A percentile compares a stretch with the other conserved stretches of the same genome.
These are phyloP conservation scores for Gymnopilus junonius DNA, from an alignment of 768 basidiomycete species.

Conservation along the genomic window DNA sequence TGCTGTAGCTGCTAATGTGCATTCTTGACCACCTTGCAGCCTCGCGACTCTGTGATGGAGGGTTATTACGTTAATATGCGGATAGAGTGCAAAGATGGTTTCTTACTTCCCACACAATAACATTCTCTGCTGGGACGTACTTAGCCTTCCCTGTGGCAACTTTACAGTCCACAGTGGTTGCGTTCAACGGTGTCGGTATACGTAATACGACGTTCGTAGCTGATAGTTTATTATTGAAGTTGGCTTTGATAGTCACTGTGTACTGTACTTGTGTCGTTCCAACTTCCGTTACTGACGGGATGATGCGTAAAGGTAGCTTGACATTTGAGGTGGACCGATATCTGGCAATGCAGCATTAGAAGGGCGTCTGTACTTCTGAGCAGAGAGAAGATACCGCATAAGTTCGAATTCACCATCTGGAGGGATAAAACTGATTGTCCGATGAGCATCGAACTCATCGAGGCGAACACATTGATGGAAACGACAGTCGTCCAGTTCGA, in stretches of 20 bases:
- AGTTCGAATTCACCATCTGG: conserved; percentile 99
- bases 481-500: conserved; percentile 96
- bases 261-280: conserved; percentile 94
- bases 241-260: conserved; percentile 83
- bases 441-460: conserved; percentile 90
- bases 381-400: conserved; percentile 70
- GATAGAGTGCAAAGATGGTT: background rate
- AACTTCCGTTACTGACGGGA: conserved; percentile 91
- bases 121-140: conserved; percentile 94
- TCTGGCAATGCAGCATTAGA: conserved; percentile 44
- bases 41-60: conserved; percentile 71
- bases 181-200: conserved; percentile 96
- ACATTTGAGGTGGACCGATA: conserved; percentile 97
- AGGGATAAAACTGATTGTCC: conserved; percentile 96
- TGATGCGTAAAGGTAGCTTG: conserved; percentile 88
- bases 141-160: conserved; percentile 94
- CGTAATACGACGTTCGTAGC: conserved; percentile 91
- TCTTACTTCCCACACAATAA: conserved; percentile 98
- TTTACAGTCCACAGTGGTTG: conserved; percentile 91
- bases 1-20: conserved; percentile 82
- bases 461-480: conserved; percentile 98
- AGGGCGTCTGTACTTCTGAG: background rate
- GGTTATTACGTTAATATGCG: background rate
- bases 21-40: conserved; percentile 92
- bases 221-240: conserved; percentile 89